phyloP scores from a whole-genome alignment of 2,329 filamentous ascomycete genomes.

The Huntiella moniliformis region DNA sequence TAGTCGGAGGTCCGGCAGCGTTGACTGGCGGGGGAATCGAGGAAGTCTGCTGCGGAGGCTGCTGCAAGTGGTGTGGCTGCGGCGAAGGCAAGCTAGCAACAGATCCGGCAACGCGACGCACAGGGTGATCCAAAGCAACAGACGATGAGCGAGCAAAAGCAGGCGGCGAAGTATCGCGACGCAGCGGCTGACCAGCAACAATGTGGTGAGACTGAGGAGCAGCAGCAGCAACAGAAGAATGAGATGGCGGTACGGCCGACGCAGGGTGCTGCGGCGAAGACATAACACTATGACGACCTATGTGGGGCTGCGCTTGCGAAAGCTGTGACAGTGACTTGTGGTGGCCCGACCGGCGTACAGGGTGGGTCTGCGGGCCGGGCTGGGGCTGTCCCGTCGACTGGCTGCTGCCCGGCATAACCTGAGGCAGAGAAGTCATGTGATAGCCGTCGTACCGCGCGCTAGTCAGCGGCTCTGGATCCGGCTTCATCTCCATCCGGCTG shows the following conservation, averaged over 20 bases:
- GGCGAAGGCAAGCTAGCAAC: not conserved
- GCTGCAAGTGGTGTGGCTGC: not conserved
- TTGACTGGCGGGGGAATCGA: not conserved
- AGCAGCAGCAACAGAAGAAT: not conserved
- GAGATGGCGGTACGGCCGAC: not conserved
- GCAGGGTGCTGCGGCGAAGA: not conserved
- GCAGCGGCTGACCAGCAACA: too few relatives aligned
- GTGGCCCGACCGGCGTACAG: not conserved
- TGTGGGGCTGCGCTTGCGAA: too few relatives aligned
- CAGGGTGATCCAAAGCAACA: not conserved
- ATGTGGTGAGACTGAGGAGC: not conserved
- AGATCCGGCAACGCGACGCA: too few relatives aligned
- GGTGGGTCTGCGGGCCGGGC: not conserved
- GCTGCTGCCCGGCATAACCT: not conserved
- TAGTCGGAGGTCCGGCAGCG: not conserved
- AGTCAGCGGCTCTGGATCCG: constrained; percentile 5
- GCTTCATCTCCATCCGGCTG: constrained; percentile 8
- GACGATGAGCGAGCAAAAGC: not conserved
- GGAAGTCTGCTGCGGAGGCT: not conserved
- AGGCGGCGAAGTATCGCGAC: not conserved
- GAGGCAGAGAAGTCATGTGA: not conserved
- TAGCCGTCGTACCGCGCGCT: not conserved
- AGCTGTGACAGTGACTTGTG: not conserved
- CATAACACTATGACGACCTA: too few relatives aligned
- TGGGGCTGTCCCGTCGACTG: not conserved